Base-by-base conservation (phyloP, 1,139 yeast species). In the Eremothecium sinecaudum region DNA sequence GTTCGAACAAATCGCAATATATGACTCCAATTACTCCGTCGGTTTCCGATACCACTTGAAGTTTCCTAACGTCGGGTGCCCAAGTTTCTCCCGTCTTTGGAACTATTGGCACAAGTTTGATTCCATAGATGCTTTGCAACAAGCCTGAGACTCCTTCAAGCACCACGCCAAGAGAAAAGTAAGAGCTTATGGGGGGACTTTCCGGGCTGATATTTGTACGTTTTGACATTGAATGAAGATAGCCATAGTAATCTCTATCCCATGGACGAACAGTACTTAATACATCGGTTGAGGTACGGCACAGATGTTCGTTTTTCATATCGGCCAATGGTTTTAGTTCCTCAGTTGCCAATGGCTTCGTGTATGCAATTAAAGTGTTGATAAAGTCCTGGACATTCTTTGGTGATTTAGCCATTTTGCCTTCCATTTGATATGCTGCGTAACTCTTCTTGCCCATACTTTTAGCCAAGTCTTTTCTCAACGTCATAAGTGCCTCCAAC, bases 391-490 rank as follows among this genome's bases (percentile, higher is more conserved):
- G 58, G 1, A 87, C 98, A 49, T 83, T 77, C 19, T 71, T 74
- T 0, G 96, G 94, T 7, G 61, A 68, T 42, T 77, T 77, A 10
- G 94, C 94, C 95, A 90, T 83, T 54, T 92, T 90, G 44, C 84
- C 94, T 40, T 75, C 78, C 26, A 90, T 63, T 51, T 83, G 93
- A 52, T 90, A 87, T 34, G 79, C 79, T 0, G 92, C 75, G 59
- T 67, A 90, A 28, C 83, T 77, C 14, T 62, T 50, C 51, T 73
- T 73, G 0, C 93, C 93, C 64, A 90, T 66, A 62, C 83, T 67
- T 31, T 67, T 65, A 0, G 98, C 87, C 28, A 92, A 61, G 4
- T 73, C 62, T 4, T 82, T 82, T 39, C 98, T 66, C 41, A 75
- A 70, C 38, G 69, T 67, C 21, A 90, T 56, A 44, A 90, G 64